phyloP scores from a whole-genome alignment of 306 rosid species.

The Coriaria nepalensis region DNA sequence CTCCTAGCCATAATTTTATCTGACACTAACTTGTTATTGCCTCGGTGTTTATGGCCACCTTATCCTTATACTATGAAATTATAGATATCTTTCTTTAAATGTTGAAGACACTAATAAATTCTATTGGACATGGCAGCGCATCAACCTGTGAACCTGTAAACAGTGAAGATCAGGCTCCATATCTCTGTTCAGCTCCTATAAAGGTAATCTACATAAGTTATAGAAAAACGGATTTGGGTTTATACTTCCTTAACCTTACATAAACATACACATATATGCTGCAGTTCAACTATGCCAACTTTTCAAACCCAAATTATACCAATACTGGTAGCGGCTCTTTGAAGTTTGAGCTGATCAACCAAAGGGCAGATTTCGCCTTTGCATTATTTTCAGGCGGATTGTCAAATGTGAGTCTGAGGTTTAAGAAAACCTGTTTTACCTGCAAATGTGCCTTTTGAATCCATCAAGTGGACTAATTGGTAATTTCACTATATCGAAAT shows the following conservation, averaged over 20 bases:
- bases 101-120: too few species aligned
- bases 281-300: slow-evolving; percentile 57
- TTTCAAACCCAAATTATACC: slow-evolving; percentile 26
- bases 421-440: background rate
- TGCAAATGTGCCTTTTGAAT: too few species aligned
- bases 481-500: too few species aligned
- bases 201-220: slow-evolving; percentile 43
- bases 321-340: slow-evolving; percentile 50
- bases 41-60: too few species aligned
- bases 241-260: too few species aligned
- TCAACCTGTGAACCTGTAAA: slow-evolving; percentile 45
- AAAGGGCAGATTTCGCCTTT: slow-evolving; percentile 74
- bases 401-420: slow-evolving; percentile 35
- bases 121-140: slow-evolving; percentile 60
- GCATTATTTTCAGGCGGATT: slow-evolving; percentile 71
- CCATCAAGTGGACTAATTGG: too few species aligned
- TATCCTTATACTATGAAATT: too few species aligned
- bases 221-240: too few species aligned
- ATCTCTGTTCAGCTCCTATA: slow-evolving; percentile 64
- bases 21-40: too few species aligned
- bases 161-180: slow-evolving; percentile 36
- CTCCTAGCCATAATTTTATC: too few species aligned
- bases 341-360: slow-evolving; percentile 61
- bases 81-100: too few species aligned
- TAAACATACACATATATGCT: too few species aligned